Percentiles rank a stretch among this genome's conserved stretches.
phyloP scores from a whole-genome alignment of 208 protist genomes.

The Acanthamoeba sp. region DNA sequence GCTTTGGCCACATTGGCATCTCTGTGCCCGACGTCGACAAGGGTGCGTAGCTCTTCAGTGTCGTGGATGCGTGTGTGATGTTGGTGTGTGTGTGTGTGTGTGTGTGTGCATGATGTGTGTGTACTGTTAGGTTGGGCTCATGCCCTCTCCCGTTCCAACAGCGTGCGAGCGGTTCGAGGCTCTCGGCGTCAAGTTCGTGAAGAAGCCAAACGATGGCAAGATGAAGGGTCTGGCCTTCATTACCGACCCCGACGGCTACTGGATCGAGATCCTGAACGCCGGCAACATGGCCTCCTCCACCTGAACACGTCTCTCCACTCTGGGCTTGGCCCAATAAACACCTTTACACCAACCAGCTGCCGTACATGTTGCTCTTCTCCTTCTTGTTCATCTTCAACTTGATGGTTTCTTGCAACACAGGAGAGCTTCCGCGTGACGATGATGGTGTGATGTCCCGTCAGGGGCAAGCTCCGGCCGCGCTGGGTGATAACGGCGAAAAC shows the following conservation, averaged over 20 bases:
- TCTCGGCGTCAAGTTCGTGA: conserved; percentile 77
- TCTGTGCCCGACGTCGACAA: conserved; percentile 75
- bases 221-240: conserved; percentile 84
- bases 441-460: no score
- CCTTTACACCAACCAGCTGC: no score
- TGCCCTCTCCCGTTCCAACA: background rate
- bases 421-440: no score
- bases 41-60: background rate
- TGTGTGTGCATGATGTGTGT: background rate
- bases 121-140: background rate
- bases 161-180: conserved; percentile 76
- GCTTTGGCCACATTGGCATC: conserved; percentile 80
- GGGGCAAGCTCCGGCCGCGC: no score
- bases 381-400: no score
- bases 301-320: background rate
- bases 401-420: no score
- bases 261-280: conserved; percentile 80
- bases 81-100: background rate
- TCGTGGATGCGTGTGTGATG: background rate
- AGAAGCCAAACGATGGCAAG: conserved; percentile 80
- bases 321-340: background rate
- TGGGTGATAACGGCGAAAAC: no score
- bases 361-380: no score
- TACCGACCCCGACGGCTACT: conserved; percentile 83
- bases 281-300: conserved; percentile 38